Evolutionary conservation across 805 yeast genomes (phyloP), one percentile per base, ranked within the genome.

Genomic region (Yamadazyma akitaensis): DNA sequence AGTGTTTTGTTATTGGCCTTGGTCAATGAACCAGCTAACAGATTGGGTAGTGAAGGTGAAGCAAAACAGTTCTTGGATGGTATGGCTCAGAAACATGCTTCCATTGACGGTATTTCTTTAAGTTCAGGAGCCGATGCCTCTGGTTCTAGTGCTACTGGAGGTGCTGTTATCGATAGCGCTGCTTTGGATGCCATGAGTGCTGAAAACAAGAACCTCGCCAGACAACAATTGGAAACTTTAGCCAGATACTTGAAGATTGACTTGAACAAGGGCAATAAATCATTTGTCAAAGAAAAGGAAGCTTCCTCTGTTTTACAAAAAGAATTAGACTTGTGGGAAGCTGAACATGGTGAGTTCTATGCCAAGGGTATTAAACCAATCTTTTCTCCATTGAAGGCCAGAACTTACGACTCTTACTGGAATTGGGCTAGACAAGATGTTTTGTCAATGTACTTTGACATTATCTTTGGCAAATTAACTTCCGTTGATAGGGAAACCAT

Each of bases 371-470:
- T 94, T 59, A 76, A 83, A 55, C 96, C 98, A 36, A 82, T 85
- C 4, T 94, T 94, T 73, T 87, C 96, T 28, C 78, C 92, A 51
- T 79, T 87, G 72, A 94, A 94, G 76, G 96, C 97, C 25, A 87
- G 99, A 75, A 83, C 85, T 45, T 94, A 92, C 68, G 98, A 94
- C 71, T 90, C 97, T 18, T 90, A 91, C 71, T 94, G 99, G 99
- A 95, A 95, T 71, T 94, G 99, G 99, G 97, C 98, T 40, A 88
- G 97, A 70, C 99, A 94, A 76, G 96, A 94, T 66, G 87, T 94
- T 51, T 75, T 94, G 58, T 81, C 90, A 42, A 85, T 94, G 88
- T 94, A 88, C 73, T 94, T 81, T 65, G 97, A 94, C 70, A 90
- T 94, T 60, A 90, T 94, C 58, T 95, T 94, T 68, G 99, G 99